Evolutionary conservation across 192 early-diverging fungal genomes (phyloP).

Genomic region (Coemansia sp.): DNA sequence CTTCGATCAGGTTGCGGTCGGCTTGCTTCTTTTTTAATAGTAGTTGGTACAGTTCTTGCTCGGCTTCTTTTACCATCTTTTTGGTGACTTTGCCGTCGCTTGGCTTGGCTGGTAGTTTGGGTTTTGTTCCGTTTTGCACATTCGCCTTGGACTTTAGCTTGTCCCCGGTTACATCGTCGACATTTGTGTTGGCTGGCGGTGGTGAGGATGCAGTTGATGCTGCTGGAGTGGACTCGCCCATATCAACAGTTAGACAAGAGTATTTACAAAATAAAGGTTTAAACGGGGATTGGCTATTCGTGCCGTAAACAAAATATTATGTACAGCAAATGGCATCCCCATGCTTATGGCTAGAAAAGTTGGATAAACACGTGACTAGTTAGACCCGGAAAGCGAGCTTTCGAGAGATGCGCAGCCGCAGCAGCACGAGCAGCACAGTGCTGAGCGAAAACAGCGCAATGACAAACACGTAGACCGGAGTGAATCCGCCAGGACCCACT

Average conservation of each 20-base stretch:
- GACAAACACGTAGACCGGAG: constrained; percentile 23
- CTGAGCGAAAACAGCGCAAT: constrained; percentile 28
- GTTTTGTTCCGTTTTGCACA: constrained; percentile 1
- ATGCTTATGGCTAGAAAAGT: not conserved
- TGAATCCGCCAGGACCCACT: constrained; percentile 17
- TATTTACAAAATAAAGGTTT: not conserved
- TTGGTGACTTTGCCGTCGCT: constrained; percentile 50
- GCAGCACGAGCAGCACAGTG: constrained; percentile 23
- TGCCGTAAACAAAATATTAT: not conserved
- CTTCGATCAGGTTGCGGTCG: constrained; percentile 68
- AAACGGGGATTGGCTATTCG: no score
- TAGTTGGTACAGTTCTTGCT: constrained; percentile 71
- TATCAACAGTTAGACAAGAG: not conserved
- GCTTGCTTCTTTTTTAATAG: constrained; percentile 76
- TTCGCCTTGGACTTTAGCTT: constrained; percentile 5
- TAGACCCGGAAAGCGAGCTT: constrained; percentile 17
- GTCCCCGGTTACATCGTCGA: not conserved
- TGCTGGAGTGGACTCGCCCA: constrained; percentile 7
- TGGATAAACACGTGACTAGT: not conserved
- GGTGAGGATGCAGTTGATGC: constrained; percentile 3
- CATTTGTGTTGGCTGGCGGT: constrained; percentile 7
- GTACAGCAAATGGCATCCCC: not conserved
- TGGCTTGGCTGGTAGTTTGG: constrained; percentile 1
- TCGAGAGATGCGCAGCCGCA: constrained; percentile 36
- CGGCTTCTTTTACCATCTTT: constrained; percentile 69